Conservation (phyloP, 1,284 basidiomycete genomes). For the Trichosporon faecale region DNA sequence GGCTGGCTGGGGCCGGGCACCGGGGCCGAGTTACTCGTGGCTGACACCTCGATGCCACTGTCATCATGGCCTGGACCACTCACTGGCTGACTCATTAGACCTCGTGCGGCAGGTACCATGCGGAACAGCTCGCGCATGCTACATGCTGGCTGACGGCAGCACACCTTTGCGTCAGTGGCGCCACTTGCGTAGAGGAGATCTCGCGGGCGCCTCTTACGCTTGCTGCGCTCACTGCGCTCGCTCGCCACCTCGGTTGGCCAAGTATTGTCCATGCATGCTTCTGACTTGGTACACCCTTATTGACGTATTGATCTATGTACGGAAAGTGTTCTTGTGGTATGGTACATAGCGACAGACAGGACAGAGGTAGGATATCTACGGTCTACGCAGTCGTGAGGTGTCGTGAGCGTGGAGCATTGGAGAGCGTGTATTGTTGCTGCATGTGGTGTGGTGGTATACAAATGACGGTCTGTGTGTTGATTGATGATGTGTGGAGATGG, state of each 20-base stretch:
- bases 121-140: too few relatives aligned
- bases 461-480: background rate
- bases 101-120: too few relatives aligned
- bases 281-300: conserved; percentile 5
- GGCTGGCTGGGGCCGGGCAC: too few relatives aligned
- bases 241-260: background rate
- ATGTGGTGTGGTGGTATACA: background rate
- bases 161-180: background rate
- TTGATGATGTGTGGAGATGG: background rate
- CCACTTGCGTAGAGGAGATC: too few relatives aligned
- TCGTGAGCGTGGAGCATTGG: background rate
- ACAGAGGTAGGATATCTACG: background rate
- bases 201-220: too few relatives aligned
- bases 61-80: background rate
- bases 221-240: background rate
- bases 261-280: conserved; percentile 4
- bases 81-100: background rate
- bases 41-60: background rate
- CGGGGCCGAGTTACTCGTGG: background rate
- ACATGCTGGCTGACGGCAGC: background rate
- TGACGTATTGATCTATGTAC: background rate
- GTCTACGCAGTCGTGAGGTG: conserved; percentile 3
- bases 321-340: background rate
- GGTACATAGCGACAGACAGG: background rate
- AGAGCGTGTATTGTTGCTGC: background rate